These are phyloP conservation scores for Prorocentrum cordatum DNA, from an alignment of 169 alveolate species.

Conservation along the genomic window DNA sequence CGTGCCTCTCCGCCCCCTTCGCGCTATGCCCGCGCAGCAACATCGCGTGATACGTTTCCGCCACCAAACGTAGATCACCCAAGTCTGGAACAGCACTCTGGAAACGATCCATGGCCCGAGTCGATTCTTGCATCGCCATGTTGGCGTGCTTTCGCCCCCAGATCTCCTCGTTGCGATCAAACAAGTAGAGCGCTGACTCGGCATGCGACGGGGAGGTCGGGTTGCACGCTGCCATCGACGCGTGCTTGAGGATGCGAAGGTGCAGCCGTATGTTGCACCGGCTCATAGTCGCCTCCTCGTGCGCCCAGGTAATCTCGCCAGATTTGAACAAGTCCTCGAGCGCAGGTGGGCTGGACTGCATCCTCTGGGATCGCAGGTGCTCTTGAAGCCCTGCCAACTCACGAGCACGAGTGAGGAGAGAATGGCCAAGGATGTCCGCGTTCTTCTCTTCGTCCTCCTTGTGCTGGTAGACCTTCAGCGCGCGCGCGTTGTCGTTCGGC, in stretches of 20 bases:
- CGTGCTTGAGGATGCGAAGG: not conserved
- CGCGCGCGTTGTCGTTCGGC: not conserved
- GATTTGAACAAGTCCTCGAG: too few relatives aligned
- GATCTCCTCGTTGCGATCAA: not conserved
- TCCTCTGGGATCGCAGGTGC: too few relatives aligned
- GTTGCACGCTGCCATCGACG: not conserved
- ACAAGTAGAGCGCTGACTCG: not conserved
- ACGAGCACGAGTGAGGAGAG: not conserved
- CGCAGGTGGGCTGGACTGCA: too few relatives aligned
- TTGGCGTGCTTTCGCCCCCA: not conserved
- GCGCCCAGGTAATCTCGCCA: too few relatives aligned
- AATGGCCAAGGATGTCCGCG: not conserved
- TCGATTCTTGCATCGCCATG: not conserved
- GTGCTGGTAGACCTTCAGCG: not conserved
- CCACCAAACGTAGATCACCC: not conserved
- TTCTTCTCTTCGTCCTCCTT: not conserved
- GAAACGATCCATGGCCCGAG: not conserved
- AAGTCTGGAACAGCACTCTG: not conserved
- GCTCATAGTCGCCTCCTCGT: too few relatives aligned
- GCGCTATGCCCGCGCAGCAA: not conserved
- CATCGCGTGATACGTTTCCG: not conserved
- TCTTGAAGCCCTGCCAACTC: too few relatives aligned
- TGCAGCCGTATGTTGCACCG: not conserved
- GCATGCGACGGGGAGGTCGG: not conserved
- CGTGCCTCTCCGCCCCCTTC: not conserved